Evolutionary conservation across 169 alveolate species (phyloP).

Genomic region (Plasmodium reichenowi): DNA sequence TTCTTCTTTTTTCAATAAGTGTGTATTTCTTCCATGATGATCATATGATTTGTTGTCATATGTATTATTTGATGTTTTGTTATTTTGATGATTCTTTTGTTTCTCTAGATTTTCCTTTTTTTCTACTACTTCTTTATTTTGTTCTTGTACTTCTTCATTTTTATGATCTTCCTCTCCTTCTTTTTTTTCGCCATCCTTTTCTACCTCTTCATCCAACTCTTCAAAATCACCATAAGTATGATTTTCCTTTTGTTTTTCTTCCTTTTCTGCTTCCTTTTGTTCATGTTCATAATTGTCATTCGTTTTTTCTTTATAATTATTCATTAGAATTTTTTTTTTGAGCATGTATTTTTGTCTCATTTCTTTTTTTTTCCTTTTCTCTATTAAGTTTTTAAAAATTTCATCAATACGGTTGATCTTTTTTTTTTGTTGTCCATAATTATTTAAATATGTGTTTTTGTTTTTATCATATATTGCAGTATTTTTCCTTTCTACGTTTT

Average conservation of each 20-base stretch:
- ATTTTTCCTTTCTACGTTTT: conserved; percentile 17
- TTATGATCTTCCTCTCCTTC: neutral
- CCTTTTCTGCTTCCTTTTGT: neutral
- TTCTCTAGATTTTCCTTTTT: neutral
- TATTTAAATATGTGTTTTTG: conserved; percentile 8
- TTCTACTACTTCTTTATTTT: neutral
- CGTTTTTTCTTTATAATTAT: neutral
- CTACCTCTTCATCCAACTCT: neutral
- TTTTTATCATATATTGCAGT: conserved; percentile 5
- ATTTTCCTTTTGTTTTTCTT: neutral
- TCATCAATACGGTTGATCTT: conserved; percentile 72
- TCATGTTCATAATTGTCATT: neutral
- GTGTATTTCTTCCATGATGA: neutral
- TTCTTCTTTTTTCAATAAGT: neutral
- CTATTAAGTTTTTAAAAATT: conserved; percentile 61
- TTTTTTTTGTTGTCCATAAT: neutral
- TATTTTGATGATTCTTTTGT: too few relatives aligned
- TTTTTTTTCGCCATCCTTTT: neutral
- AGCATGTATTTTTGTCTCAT: neutral
- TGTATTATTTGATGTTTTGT: too few relatives aligned
- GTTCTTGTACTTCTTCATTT: neutral
- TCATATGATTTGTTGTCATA: too few relatives aligned
- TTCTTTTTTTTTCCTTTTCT: conserved; percentile 44
- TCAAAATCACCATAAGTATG: neutral
- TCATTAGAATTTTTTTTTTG: neutral